Evolutionary conservation across 352 stramenopile species (phyloP), one percentile per base, ranked within the genome.

Genomic region (Phytophthora sp.): DNA sequence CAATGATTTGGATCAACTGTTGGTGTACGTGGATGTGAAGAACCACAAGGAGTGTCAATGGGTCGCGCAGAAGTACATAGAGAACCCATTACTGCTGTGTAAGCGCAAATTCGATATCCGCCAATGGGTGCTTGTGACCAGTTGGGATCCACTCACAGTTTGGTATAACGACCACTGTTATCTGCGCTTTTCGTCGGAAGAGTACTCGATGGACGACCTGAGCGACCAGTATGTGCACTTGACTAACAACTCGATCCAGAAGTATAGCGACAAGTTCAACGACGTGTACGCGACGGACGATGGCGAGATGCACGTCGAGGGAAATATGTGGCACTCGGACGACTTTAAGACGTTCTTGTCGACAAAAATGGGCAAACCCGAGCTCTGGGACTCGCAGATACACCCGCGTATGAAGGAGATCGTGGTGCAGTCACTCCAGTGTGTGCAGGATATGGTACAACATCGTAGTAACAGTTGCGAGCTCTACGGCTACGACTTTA

Each of bases 191-290:
- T 92, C 83, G 46, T 94, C 91, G 1, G 87, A 96, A 45, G 82
- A 86, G 52, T 93, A 91, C 69, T 85, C 82, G 35, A 87, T 81
- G 55, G 74, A 91, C n/a, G 82, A 95, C 61, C 56, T 94, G 45
- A 83, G 66, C 12, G 92, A 98, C 65, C 75, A 84, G 57, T 98
- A 95, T 79, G 86, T 98, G 47, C 94, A 98, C 69, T 66, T 98
- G 33, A 96, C 94, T 29, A 98, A 98, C 76, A 98, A 98, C 78
- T 96, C 79, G 44, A 98, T 98, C 66, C 86, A 93, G 63, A 98
- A 98, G 77, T 85, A 96, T 65, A 92, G 76, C 47, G 82, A 96
- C 61, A 95, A 96, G 52, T 98, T 98, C 60, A 66, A 94, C 57
- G 74, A 91, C 47, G 77, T 85, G 13, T 93, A 94, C 61, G 67